phyloP scores from a whole-genome alignment of 129 eudicot genomes.

The Gnaphalium uliginosum region DNA sequence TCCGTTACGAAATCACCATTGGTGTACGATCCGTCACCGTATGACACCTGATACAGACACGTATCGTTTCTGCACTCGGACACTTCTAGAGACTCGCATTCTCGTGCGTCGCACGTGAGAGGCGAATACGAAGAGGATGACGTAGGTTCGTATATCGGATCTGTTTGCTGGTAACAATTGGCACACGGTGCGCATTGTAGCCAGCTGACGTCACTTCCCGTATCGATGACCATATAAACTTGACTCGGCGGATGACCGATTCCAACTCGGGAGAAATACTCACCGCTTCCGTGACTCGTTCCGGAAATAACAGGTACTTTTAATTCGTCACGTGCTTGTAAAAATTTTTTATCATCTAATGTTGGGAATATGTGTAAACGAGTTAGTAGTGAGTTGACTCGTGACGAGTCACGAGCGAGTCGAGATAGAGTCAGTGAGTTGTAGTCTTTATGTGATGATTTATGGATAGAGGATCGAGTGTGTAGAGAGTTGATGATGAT shows the following conservation, averaged over 20 bases:
- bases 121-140: slow-evolving; percentile 48
- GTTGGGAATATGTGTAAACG: slow-evolving; percentile 33
- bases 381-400: slow-evolving; percentile 45
- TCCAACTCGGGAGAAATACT: slow-evolving; percentile 71
- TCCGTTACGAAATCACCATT: slow-evolving; percentile 71
- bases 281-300: slow-evolving; percentile 65
- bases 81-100: slow-evolving; percentile 60
- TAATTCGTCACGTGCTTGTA: slow-evolving; percentile 20
- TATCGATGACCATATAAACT: slow-evolving; percentile 67
- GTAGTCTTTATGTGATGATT: slow-evolving; percentile 40
- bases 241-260: slow-evolving; percentile 66
- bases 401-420: slow-evolving; percentile 53
- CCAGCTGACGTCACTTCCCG: slow-evolving; percentile 87
- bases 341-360: slow-evolving; percentile 17
- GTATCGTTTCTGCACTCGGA: slow-evolving; percentile 57
- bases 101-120: slow-evolving; percentile 48
- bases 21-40: slow-evolving; percentile 85
- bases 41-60: slow-evolving; percentile 73
- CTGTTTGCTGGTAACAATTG: slow-evolving; percentile 70
- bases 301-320: slow-evolving; percentile 50
- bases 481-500: slow-evolving; percentile 34
- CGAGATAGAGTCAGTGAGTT: slow-evolving; percentile 37
- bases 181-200: slow-evolving; percentile 81
- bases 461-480: slow-evolving; percentile 39
- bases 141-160: slow-evolving; percentile 69